A percentile compares a stretch with the other conserved stretches of the same genome.
Conservation (phyloP, 192 early-diverging fungal genomes). For the Coemansia sp. region DNA sequence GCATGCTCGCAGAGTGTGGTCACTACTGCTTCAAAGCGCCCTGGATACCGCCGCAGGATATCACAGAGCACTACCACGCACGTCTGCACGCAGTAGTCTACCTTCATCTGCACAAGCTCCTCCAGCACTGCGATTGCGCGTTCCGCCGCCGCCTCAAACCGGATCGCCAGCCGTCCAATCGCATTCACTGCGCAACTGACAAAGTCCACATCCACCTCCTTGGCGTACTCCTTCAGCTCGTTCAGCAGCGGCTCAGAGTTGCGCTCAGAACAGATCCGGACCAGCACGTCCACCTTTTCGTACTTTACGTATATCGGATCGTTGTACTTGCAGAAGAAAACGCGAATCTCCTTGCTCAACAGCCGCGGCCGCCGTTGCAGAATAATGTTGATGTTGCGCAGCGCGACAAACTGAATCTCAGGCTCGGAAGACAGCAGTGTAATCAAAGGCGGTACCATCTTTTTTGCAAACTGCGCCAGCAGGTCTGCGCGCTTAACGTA, state of each 20-base stretch:
- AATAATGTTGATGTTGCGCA: slow-evolving; percentile 95
- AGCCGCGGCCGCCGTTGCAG: slow-evolving; percentile 85
- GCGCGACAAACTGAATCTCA: slow-evolving; percentile 95
- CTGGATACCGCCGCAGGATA: slow-evolving; percentile 93
- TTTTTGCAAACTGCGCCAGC: slow-evolving; percentile 67
- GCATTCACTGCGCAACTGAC: slow-evolving; percentile 84
- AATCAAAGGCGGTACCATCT: slow-evolving; percentile 95
- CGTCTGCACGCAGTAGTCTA: slow-evolving; percentile 90
- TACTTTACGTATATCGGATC: slow-evolving; percentile 97
- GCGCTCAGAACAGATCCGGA: slow-evolving; percentile 78
- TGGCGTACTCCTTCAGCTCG: slow-evolving; percentile 96
- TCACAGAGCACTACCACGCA: slow-evolving; percentile 90
- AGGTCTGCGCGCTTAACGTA: slow-evolving; percentile 72
- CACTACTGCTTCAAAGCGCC: slow-evolving; percentile 79
- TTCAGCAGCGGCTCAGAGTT: slow-evolving; percentile 90
- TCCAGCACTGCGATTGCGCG: slow-evolving; percentile 81
- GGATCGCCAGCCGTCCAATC: slow-evolving; percentile 90
- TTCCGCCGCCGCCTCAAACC: slow-evolving; percentile 83
- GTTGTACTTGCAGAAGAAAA: slow-evolving; percentile 99
- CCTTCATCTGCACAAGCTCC: slow-evolving; percentile 86
- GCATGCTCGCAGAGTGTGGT: slow-evolving; percentile 85
- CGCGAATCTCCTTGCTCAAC: slow-evolving; percentile 87
- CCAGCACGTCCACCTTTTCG: slow-evolving; percentile 93
- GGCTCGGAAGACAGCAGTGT: slow-evolving; percentile 83
- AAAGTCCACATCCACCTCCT: slow-evolving; percentile 97